Conservation (phyloP, 495 filamentous ascomycete genomes). For the Aspergillus haitiensis region DNA sequence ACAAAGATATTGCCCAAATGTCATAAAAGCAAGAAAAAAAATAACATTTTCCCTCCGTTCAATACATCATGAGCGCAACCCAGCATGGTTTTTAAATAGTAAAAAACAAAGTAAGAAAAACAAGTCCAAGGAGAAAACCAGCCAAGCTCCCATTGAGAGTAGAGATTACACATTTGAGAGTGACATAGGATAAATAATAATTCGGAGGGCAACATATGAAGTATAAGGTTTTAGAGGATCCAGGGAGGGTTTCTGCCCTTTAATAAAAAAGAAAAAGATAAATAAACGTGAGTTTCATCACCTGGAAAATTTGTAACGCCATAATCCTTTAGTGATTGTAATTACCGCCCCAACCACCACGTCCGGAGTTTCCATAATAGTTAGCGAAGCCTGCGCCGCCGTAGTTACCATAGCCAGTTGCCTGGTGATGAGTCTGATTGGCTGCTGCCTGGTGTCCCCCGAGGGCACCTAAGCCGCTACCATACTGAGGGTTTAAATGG, state of each 20-base stretch:
- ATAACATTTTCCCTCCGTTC: slow-evolving; percentile 26
- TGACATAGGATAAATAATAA: slow-evolving; percentile 12
- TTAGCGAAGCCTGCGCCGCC: slow-evolving; percentile 55
- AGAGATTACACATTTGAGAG: slow-evolving; percentile 48
- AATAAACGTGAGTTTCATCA: slow-evolving; percentile 34
- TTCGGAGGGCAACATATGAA: slow-evolving; percentile 16
- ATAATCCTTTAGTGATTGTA: slow-evolving; percentile 51
- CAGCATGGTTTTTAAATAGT: slow-evolving; percentile 21
- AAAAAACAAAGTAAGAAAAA: slow-evolving; percentile 16
- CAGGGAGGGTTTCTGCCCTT: slow-evolving; percentile 23
- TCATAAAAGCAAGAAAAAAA: slow-evolving; percentile 19
- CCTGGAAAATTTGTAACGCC: slow-evolving; percentile 37
- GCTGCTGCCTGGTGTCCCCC: slow-evolving; percentile 61
- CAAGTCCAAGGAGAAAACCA: slow-evolving; percentile 31
- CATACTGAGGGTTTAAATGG: slow-evolving; percentile 72
- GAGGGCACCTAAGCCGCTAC: slow-evolving; percentile 65
- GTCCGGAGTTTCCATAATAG: slow-evolving; percentile 55
- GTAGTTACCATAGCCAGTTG: slow-evolving; percentile 50
- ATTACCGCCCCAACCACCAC: slow-evolving; percentile 71
- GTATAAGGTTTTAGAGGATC: slow-evolving; percentile 30
- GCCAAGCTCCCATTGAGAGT: slow-evolving; percentile 50
- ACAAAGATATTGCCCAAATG: slow-evolving; percentile 22
- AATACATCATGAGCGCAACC: slow-evolving; percentile 29
- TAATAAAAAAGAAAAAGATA: slow-evolving; percentile 30
- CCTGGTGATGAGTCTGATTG: slow-evolving; percentile 63